Evolutionary conservation across 495 filamentous ascomycete genomes (phyloP).

Genomic region (Podospora conica): DNA sequence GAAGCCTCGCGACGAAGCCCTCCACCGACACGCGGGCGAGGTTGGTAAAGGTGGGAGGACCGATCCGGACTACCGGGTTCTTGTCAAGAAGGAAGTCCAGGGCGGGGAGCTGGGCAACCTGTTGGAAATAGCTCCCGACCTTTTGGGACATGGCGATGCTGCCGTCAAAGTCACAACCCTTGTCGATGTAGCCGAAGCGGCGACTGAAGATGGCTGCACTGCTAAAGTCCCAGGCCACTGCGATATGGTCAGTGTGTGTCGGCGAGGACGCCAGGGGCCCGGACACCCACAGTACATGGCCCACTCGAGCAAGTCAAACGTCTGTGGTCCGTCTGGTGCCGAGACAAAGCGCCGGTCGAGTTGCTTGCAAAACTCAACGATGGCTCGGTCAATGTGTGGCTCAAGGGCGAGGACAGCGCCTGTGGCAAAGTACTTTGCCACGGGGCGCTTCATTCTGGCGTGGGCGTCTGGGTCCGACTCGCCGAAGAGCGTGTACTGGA

Average conservation of each 20-base stretch:
- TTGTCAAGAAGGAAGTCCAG: slow-evolving; percentile 44
- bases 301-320: slow-evolving; percentile 31
- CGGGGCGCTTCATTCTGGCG: slow-evolving; percentile 28
- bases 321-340: slow-evolving; percentile 10
- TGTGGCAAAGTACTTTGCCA: slow-evolving; percentile 33
- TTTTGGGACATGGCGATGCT: slow-evolving; percentile 3
- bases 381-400: slow-evolving; percentile 29
- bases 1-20: slow-evolving; percentile 8
- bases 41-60: slow-evolving; percentile 23
- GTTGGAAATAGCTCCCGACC: slow-evolving; percentile 38
- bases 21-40: slow-evolving; percentile 12
- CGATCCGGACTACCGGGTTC: slow-evolving; percentile 36
- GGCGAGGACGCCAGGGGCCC: not conserved
- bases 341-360: slow-evolving; percentile 32
- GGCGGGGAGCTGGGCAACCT: slow-evolving; percentile 40
- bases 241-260: not conserved
- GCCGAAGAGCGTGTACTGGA: slow-evolving; percentile 33
- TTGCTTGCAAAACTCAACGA: slow-evolving; percentile 24
- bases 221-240: slow-evolving; percentile 28
- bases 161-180: slow-evolving; percentile 17
- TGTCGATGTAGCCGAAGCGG: slow-evolving; percentile 31
- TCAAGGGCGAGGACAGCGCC: slow-evolving; percentile 30
- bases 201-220: slow-evolving; percentile 29
- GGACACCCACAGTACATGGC: slow-evolving; percentile 21
- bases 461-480: slow-evolving; percentile 26